Base-by-base conservation (phyloP, 106 monocot genomes). In the Chionographis japonica region DNA sequence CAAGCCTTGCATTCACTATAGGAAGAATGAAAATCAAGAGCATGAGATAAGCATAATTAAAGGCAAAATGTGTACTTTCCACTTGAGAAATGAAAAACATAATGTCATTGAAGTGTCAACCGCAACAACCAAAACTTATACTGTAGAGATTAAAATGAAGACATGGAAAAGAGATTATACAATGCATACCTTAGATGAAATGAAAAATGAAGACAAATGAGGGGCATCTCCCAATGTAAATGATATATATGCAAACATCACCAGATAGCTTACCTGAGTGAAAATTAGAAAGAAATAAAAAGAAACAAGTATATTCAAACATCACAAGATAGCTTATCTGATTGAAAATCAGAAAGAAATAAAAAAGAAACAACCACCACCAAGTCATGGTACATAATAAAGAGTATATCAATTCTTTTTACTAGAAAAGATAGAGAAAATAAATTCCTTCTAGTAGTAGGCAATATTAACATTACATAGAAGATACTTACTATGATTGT, bases 201-300 rank as follows among this genome's bases (percentile, higher is more conserved):
- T 75, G 46, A 90, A 80, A 55, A 90, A 49, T 40, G 87, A 81
- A 63, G 79, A 77, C 61, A 61, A 54, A 68, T 35, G 79, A 69
- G 71, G 60, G 73, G 53, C 38, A 62, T 87, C 92, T 62, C 89
- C 98, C 65, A 98, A 76, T 36, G 87, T 68, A 46, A 98, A 68
- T 18, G 98, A 86, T 77, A 98, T 98, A 68, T 98, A 98, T 57
- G 77, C 82, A 83, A 98, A 98, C 98, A 98, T 98, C 73, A 90
- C 80, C 75, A 98, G 43, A 79, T 98, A 98, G 76, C 98, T 98
- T 65, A 98, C 75, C 98, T 98, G 92, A 65, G 64, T 63, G 56
- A 69, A 42, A 63, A 38, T 54, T 40, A 78, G 16, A n/a, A 39
- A 15, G 0, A 54, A 35, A 27, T 18, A 42, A 53, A 50, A 35